Conservation (phyloP, 805 yeast species). For the Candida easanensis region DNA sequence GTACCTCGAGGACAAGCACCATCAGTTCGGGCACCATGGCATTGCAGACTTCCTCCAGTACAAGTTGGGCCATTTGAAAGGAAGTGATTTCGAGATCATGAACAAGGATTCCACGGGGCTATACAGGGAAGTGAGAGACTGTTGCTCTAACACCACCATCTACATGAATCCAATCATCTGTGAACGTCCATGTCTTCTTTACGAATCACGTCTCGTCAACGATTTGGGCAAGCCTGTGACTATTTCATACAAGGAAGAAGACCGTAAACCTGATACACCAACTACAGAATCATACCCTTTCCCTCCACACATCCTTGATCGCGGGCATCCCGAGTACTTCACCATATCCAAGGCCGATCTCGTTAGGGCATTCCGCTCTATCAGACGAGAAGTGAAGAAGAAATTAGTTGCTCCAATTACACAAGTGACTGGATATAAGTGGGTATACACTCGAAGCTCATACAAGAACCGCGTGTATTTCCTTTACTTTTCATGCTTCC, state of each 20-base stretch:
- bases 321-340: slow-evolving; percentile 20
- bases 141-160: slow-evolving; percentile 20
- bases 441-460: slow-evolving; percentile 23
- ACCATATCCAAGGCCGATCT: slow-evolving; percentile 21
- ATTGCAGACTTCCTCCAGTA: slow-evolving; percentile 22
- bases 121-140: slow-evolving; percentile 21
- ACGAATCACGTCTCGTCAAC: slow-evolving; percentile 22
- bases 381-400: slow-evolving; percentile 21
- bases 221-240: slow-evolving; percentile 23
- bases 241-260: slow-evolving; percentile 20
- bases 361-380: slow-evolving; percentile 18
- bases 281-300: slow-evolving; percentile 23
- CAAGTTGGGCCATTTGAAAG: slow-evolving; percentile 23
- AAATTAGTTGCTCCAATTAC: slow-evolving; percentile 21
- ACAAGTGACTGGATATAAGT: slow-evolving; percentile 24
- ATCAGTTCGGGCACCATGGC: slow-evolving; percentile 18
- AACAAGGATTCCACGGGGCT: slow-evolving; percentile 14
- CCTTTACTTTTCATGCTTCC: slow-evolving; percentile 25
- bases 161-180: slow-evolving; percentile 22
- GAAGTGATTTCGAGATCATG: slow-evolving; percentile 19
- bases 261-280: slow-evolving; percentile 16
- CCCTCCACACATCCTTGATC: slow-evolving; percentile 18
- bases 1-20: slow-evolving; percentile 10
- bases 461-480: slow-evolving; percentile 23
- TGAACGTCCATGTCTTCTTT: slow-evolving; percentile 20